These are phyloP conservation scores for Microthlaspi erraticum DNA, from an alignment of 345 rosid genomes.

Conservation along the genomic window DNA sequence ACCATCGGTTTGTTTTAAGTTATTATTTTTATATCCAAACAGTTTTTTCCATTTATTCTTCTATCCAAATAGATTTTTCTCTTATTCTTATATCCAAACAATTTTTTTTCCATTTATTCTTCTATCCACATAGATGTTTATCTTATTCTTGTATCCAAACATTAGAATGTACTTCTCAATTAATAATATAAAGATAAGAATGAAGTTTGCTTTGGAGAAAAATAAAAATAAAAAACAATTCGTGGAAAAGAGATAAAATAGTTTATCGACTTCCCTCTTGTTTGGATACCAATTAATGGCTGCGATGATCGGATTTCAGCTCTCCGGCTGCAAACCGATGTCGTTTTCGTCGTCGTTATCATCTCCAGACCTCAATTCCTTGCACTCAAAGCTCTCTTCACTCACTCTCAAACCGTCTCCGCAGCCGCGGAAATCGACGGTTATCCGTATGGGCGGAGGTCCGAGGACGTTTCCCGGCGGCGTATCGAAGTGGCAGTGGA, in stretches of 20 bases:
- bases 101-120: too few species aligned
- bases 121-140: too few species aligned
- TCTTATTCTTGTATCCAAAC: too few species aligned
- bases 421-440: constrained; percentile 41
- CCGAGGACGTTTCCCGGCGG: constrained; percentile 90
- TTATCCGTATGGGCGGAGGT: constrained; percentile 89
- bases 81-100: too few species aligned
- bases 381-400: constrained; percentile 45
- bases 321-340: constrained; percentile 35
- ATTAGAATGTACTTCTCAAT: too few species aligned
- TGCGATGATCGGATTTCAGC: constrained; percentile 40
- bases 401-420: constrained; percentile 43
- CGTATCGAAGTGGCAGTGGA: constrained; percentile 94
- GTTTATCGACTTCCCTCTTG: not conserved
- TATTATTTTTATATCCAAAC: too few species aligned
- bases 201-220: not conserved
- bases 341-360: constrained; percentile 54
- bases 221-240: not conserved
- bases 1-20: too few species aligned
- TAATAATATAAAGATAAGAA: too few species aligned
- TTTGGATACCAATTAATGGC: constrained; percentile 22
- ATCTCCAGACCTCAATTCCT: constrained; percentile 27
- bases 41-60: too few species aligned
- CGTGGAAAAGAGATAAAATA: not conserved
- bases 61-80: too few species aligned